Evolutionary conservation across 2,329 filamentous ascomycete genomes (phyloP).

Genomic region (Fusarium sp.): DNA sequence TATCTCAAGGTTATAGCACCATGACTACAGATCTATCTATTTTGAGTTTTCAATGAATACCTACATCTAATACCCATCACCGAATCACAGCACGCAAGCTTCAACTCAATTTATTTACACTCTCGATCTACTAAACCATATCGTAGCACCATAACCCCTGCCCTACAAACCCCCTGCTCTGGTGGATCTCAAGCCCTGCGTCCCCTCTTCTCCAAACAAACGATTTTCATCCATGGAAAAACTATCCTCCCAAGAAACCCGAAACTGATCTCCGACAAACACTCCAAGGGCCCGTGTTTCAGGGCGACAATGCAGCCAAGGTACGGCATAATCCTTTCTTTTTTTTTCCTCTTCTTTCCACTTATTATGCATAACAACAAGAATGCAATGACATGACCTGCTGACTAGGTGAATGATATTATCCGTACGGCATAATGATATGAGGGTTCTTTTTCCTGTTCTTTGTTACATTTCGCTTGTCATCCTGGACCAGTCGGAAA

Average conservation of each 20-base stretch:
- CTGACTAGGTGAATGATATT: too few species aligned
- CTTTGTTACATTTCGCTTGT: constrained; percentile 11
- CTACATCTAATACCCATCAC: too few species aligned
- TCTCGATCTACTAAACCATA: not conserved
- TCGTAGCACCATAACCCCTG: not conserved
- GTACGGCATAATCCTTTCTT: not conserved
- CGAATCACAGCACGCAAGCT: too few species aligned
- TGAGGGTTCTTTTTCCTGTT: constrained; percentile 1
- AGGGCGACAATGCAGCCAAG: constrained; percentile 26
- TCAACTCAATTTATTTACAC: not conserved
- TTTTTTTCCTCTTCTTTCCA: not conserved
- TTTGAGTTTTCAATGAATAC: too few species aligned
- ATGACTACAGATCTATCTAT: too few species aligned
- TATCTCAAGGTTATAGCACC: too few species aligned
- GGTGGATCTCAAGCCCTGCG: constrained; percentile 20
- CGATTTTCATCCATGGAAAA: constrained; percentile 40
- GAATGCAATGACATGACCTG: too few species aligned
- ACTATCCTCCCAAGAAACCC: constrained; percentile 26
- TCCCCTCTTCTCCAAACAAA: constrained; percentile 12
- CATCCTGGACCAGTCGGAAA: constrained; percentile 12
- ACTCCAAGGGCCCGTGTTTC: constrained; percentile 28
- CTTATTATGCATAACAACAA: constrained; percentile 22
- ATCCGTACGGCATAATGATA: not conserved
- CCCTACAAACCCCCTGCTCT: not conserved
- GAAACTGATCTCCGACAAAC: constrained; percentile 37